Conservation (phyloP, 2,329 filamentous ascomycete species). For the Botrytis squamosa region DNA sequence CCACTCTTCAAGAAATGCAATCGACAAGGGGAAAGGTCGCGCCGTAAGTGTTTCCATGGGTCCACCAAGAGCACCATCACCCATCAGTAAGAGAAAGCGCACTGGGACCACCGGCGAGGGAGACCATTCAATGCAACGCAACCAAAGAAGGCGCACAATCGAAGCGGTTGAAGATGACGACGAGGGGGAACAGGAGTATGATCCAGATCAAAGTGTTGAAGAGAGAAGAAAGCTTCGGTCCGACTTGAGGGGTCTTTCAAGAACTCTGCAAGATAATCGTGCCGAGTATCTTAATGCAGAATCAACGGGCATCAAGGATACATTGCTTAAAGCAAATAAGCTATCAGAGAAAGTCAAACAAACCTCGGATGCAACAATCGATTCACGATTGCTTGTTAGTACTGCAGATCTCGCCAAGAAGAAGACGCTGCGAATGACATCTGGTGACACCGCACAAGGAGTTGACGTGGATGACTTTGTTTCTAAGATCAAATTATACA, state of each 20-base stretch:
- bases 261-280: conserved; percentile 59
- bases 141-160: conserved; percentile 34
- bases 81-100: conserved; percentile 33
- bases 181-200: conserved; percentile 56
- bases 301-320: conserved; percentile 63
- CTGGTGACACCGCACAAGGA: conserved; percentile 70
- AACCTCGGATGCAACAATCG: conserved; percentile 85
- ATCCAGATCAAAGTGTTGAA: conserved; percentile 77
- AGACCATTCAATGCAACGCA: conserved; percentile 27
- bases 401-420: conserved; percentile 78
- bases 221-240: conserved; percentile 71
- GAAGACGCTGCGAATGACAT: conserved; percentile 70
- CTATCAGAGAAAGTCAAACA: conserved; percentile 72
- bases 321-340: conserved; percentile 64
- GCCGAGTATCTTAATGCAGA: conserved; percentile 68
- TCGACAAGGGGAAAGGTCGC: conserved; percentile 46
- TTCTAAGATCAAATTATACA: conserved; percentile 83
- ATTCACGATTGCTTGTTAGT: conserved; percentile 80
- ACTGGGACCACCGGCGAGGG: conserved; percentile 26
- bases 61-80: conserved; percentile 29
- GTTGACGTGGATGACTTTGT: conserved; percentile 91
- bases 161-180: conserved; percentile 38
- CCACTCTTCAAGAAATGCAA: conserved; percentile 30
- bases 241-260: conserved; percentile 66
- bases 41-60: conserved; percentile 39